These are phyloP conservation scores for Drechslerella dactyloides DNA, from an alignment of 2,329 filamentous ascomycete species.

Conservation along the genomic window DNA sequence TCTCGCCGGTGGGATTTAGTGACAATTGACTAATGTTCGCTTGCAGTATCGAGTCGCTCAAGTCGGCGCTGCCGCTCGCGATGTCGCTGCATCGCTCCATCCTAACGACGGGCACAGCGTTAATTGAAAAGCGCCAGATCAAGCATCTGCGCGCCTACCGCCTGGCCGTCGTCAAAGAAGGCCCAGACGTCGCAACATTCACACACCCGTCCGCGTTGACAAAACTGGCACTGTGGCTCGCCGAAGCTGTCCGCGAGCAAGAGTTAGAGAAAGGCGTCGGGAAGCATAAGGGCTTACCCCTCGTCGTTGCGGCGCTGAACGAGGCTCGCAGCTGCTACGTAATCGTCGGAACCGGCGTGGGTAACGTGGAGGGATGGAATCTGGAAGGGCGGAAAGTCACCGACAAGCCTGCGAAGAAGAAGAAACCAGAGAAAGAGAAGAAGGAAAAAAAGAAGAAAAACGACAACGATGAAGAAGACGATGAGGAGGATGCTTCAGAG, in stretches of 20 bases:
- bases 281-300: conserved; percentile 72
- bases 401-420: conserved; percentile 70
- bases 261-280: conserved; percentile 74
- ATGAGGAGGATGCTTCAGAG: conserved; percentile 59
- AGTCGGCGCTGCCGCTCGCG: conserved; percentile 77
- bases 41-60: conserved; percentile 74
- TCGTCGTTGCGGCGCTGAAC: conserved; percentile 89
- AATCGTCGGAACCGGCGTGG: conserved; percentile 83
- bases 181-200: conserved; percentile 88
- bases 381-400: conserved; percentile 70
- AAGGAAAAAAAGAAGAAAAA: conserved; percentile 67
- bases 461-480: conserved; percentile 62
- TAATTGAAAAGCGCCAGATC: conserved; percentile 93
- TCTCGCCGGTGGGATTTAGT: too few relatives aligned
- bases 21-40: conserved; percentile 58
- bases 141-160: conserved; percentile 90
- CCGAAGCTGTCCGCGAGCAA: conserved; percentile 87
- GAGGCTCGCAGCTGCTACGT: conserved; percentile 87
- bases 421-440: conserved; percentile 67
- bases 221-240: conserved; percentile 92
- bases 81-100: conserved; percentile 92
- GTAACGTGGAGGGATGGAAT: conserved; percentile 74
- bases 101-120: conserved; percentile 84
- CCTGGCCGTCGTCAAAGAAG: conserved; percentile 94
- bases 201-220: conserved; percentile 90